A percentile compares a stretch with the other conserved stretches of the same genome.
These are phyloP conservation scores for Mucor racemosus DNA, from an alignment of 371 early-diverging fungal genomes.

Conservation along the genomic window DNA sequence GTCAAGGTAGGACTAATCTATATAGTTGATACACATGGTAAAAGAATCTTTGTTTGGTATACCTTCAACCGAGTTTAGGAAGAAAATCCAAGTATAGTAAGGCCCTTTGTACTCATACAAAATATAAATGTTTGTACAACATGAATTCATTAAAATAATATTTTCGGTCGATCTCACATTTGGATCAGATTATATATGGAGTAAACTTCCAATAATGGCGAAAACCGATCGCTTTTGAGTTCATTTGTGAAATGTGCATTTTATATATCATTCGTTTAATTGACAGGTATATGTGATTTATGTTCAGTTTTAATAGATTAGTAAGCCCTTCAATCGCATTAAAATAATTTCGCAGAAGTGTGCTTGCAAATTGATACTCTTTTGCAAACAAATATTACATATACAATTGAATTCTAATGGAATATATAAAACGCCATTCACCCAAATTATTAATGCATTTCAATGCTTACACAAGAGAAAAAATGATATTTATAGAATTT, in stretches of 20 bases:
- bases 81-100: constrained; percentile 20
- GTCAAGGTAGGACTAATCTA: not conserved
- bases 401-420: not conserved
- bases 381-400: not conserved
- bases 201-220: constrained; percentile 13
- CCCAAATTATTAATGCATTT: not conserved
- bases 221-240: not conserved
- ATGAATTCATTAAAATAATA: constrained; percentile 1
- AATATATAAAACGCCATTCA: not conserved
- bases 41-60: constrained; percentile 8
- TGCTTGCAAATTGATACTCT: too few relatives aligned
- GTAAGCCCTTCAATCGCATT: not conserved
- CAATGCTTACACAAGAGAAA: constrained; percentile 1
- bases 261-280: too few relatives aligned
- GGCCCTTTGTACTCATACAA: not conserved
- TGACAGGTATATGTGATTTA: too few relatives aligned
- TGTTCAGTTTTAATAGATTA: too few relatives aligned
- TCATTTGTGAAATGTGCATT: not conserved
- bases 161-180: constrained; percentile 1
- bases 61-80: constrained; percentile 20
- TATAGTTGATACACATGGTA: constrained; percentile 9
- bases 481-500: not conserved
- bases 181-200: constrained; percentile 6
- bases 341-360: not conserved
- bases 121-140: not conserved